Evolutionary conservation across 2,329 filamentous ascomycete species (phyloP), one percentile per base, ranked within the genome.

Genomic region (Sporothrix inflata): DNA sequence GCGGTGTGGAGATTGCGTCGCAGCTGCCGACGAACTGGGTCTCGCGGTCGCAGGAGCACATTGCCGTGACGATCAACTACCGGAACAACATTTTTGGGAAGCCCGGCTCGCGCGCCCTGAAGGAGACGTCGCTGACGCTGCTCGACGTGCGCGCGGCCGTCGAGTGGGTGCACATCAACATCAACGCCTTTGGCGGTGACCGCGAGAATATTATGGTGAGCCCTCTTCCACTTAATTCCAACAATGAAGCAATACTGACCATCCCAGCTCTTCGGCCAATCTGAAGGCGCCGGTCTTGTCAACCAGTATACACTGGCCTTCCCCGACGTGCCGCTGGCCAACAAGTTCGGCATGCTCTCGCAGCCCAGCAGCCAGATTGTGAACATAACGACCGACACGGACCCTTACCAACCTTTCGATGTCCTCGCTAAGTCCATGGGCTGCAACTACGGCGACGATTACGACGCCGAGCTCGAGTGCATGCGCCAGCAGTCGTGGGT

Each of bases 361-460:
- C 55, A 60, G 30, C 55, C 55, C 24, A 7, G n/a, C 55, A 60
- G 55, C 30, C 55, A 60, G 55, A 60, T 60, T 34, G 6, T 60
- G 11, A 60, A 60, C 14, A 12, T 34, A 3, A 60, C 27, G 24
- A 38, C 55, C 24, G 55, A 60, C 30, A 16, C 55, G 2, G 55
- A 60, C 27, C 55, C 55, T 1, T 60, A 60, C 14, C 5, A 60
- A 7, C 24, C 24, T 2, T 60, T 60, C 30, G 55, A 60, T 24
- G 38, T 19, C 19, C 55, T 60, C 55, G 55, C 55, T 24, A 60
- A 60, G 30, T 60, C 55, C 12, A 34, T 60, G 55, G 55, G 55
- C 24, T 60, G 55, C 55, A 60, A 60, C 30, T 60, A 60, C 27
- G 55, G 55, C 55, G 55, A 60, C 55, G 55, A 60, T 21, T 60